Conservation (phyloP, 2,329 filamentous ascomycete genomes). For the Orbilia oligospora region DNA sequence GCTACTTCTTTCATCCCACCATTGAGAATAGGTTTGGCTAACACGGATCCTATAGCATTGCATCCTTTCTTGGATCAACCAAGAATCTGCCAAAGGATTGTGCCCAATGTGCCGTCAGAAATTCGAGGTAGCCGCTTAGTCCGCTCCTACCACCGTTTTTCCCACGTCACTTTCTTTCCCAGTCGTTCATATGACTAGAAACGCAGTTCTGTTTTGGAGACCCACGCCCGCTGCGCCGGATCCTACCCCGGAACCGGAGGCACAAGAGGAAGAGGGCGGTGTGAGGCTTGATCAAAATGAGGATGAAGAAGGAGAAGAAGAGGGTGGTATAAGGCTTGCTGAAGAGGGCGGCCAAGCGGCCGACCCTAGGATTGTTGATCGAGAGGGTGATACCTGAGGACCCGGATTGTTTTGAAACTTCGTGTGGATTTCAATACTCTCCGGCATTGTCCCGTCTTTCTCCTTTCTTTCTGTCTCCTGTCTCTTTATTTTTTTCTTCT, state of each 20-base stretch:
- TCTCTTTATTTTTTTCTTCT: neutral
- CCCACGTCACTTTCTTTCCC: slow-evolving; percentile 45
- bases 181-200: slow-evolving; percentile 31
- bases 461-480: no score
- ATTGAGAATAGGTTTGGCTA: neutral
- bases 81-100: slow-evolving; percentile 91
- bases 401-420: slow-evolving; percentile 28
- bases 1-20: slow-evolving; percentile 9
- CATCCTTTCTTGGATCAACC: slow-evolving; percentile 94
- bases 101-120: slow-evolving; percentile 98
- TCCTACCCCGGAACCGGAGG: slow-evolving; percentile 21
- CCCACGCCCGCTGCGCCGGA: slow-evolving; percentile 12
- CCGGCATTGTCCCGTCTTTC: no score
- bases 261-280: slow-evolving; percentile 8
- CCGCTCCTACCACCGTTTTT: slow-evolving; percentile 52
- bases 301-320: neutral
- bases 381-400: neutral
- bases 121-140: slow-evolving; percentile 63
- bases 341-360: neutral
- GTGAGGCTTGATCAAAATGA: neutral
- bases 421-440: neutral
- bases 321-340: neutral
- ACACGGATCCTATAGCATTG: slow-evolving; percentile 79
- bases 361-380: neutral
- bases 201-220: slow-evolving; percentile 40